phyloP scores from a whole-genome alignment of 176 grass and related monocot genomes.

The Microstegium vimineum region DNA sequence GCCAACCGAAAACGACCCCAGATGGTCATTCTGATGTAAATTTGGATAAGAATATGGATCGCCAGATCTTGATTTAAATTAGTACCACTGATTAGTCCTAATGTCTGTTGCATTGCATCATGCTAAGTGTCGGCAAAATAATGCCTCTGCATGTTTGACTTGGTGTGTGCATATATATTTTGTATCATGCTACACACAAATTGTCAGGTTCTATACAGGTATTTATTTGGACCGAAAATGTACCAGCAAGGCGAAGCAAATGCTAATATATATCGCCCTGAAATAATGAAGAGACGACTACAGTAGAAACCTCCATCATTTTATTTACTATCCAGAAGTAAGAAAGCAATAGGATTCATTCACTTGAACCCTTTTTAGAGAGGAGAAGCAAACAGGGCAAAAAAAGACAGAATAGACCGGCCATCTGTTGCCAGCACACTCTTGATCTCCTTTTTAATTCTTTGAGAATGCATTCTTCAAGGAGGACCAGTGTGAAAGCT shows the following conservation, averaged over 20 bases:
- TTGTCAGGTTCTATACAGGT: too few species aligned
- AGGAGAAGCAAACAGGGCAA: neutral
- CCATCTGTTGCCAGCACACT: constrained; percentile 16
- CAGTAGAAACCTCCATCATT: too few species aligned
- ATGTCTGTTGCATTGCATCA: neutral
- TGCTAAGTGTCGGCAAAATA: constrained; percentile 22
- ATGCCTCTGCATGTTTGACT: neutral
- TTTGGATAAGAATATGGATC: constrained; percentile 20
- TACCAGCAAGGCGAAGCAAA: too few species aligned
- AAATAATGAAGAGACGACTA: too few species aligned
- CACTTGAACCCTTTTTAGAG: too few species aligned
- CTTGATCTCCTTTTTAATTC: neutral
- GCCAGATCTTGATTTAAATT: neutral
- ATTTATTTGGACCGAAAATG: too few species aligned
- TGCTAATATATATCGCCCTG: too few species aligned
- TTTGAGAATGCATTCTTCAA: constrained; percentile 11
- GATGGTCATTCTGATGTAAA: neutral
- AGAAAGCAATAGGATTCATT: too few species aligned
- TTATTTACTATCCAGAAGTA: too few species aligned
- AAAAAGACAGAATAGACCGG: neutral
- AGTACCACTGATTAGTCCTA: neutral
- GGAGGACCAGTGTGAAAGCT: neutral
- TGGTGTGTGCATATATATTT: neutral
- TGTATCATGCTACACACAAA: too few species aligned
- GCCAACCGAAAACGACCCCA: constrained; percentile 14